Conservation (phyloP, 768 basidiomycete species). For the Candolleomyces efflorescens region DNA sequence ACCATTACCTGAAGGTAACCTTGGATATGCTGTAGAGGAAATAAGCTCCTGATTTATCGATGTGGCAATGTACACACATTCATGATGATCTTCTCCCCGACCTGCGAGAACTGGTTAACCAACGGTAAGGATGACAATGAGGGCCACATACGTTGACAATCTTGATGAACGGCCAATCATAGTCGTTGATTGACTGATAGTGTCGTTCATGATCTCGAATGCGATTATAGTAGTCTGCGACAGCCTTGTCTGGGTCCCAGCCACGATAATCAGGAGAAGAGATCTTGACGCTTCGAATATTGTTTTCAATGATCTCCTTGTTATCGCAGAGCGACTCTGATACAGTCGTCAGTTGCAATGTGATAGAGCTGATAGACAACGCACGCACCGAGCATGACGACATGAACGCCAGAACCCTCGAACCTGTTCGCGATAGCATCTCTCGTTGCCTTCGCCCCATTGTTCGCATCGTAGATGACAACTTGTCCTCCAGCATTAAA, state of each 20-base stretch:
- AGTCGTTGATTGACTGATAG: constrained; percentile 91
- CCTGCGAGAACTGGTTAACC: constrained; percentile 36
- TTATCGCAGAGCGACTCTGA: constrained; percentile 90
- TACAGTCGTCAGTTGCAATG: background rate
- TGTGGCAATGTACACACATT: constrained; percentile 52
- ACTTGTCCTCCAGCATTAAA: constrained; percentile 89
- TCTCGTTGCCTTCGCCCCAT: constrained; percentile 67
- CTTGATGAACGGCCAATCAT: constrained; percentile 89
- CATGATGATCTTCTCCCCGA: constrained; percentile 94
- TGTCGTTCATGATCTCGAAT: constrained; percentile 82
- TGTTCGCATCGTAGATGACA: constrained; percentile 98
- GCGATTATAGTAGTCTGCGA: constrained; percentile 88
- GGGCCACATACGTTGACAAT: constrained; percentile 72
- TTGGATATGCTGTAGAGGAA: constrained; percentile 58
- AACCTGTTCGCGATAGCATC: constrained; percentile 80
- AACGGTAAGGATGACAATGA: constrained; percentile 11
- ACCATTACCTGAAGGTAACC: constrained; percentile 78
- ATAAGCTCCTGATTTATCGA: background rate
- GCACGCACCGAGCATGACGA: constrained; percentile 80
- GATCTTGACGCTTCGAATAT: constrained; percentile 96
- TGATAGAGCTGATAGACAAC: background rate
- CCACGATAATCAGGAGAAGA: constrained; percentile 95
- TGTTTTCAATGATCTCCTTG: constrained; percentile 87
- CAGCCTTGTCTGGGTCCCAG: constrained; percentile 91
- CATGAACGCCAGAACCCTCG: constrained; percentile 82